A percentile compares a stretch with the other conserved stretches of the same genome.
Evolutionary conservation across 2,329 filamentous ascomycete genomes (phyloP).

Genomic region (Talaromyces piceae): DNA sequence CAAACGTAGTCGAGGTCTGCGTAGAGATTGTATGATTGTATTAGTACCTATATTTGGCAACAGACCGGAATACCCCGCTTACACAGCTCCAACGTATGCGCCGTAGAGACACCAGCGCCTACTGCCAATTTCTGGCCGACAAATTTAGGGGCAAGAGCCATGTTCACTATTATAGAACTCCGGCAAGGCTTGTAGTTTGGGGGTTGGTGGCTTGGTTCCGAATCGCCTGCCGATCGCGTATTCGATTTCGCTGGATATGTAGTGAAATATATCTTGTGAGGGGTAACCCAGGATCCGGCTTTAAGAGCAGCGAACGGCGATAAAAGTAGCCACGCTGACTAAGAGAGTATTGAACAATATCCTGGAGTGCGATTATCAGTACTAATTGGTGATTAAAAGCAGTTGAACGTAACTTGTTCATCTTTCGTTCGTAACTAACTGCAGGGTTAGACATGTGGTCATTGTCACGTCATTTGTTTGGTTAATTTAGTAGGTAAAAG

Average conservation of each 20-base stretch:
- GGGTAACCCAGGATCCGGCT: neutral
- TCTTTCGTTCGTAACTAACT: neutral
- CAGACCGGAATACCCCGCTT: constrained; percentile 12
- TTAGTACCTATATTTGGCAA: neutral
- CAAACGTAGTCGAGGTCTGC: constrained; percentile 83
- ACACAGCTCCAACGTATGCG: constrained; percentile 35
- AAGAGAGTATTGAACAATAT: neutral
- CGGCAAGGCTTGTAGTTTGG: too few relatives aligned
- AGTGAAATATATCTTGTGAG: too few relatives aligned
- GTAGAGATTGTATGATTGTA: neutral
- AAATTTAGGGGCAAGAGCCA: constrained; percentile 55
- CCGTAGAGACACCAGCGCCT: constrained; percentile 15
- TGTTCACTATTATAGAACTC: constrained; percentile 25
- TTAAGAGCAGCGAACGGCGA: neutral
- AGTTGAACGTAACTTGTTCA: too few relatives aligned
- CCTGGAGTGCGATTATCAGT: too few relatives aligned
- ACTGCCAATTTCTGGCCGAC: constrained; percentile 41
- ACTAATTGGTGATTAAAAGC: too few relatives aligned
- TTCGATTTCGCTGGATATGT: too few relatives aligned
- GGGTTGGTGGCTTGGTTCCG: too few relatives aligned
- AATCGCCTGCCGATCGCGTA: too few relatives aligned
- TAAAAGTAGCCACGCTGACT: neutral
- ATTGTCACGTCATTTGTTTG: neutral
- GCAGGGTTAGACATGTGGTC: neutral
- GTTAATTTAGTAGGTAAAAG: too few relatives aligned